Base-by-base conservation (phyloP, 345 rosid species). In the Brassica rapa region DNA sequence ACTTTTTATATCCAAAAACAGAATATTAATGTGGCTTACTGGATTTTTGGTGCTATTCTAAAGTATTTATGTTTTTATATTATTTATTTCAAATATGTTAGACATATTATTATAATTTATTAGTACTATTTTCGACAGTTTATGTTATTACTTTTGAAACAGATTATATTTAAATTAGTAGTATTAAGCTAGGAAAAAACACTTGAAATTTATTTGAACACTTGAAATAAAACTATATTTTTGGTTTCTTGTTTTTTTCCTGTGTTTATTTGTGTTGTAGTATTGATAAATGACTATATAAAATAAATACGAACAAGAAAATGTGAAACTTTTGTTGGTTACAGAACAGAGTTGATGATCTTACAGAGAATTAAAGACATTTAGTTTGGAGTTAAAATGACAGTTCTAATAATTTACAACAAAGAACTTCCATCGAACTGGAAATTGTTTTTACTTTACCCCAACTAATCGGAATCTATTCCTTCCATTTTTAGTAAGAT, bases 401-500 rank as follows among this genome's bases (percentile, higher is more conserved):
- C 24, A 53, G 9, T 69, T 62, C 37, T 75, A 57, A 63, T 63
- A 75, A 75, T 71, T 75, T 81, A 76, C 83, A 81, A 23, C 7
- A 41, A 41, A 41, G 11, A 74, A 56, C 10, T 53, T 74, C 79
- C 67, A 30, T 53, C 37, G 70, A 6, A 80, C 39, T 74, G 82
- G 77, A 79, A 78, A 72, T 37, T 53, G n/a, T 63, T 32, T 55
- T 56, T 25, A 57, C n/a, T 15, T 59, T 33, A 12, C 65, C 65
- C 74, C 66, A 73, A 56, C 79, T 80, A 80, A 75, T 41, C 68
- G 56, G 11, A 80, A 68, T 39, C 68, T 80, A 74, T 70, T n/a
- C 80, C 63, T 70, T 75, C 73, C 55, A 12, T 70, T 80, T 69
- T 62, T 70, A 69, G 80, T 75, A 80, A 74, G 79, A 70, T 80